phyloP scores from a whole-genome alignment of 176 grass and related monocot genomes.

The Guadua angustifolia region DNA sequence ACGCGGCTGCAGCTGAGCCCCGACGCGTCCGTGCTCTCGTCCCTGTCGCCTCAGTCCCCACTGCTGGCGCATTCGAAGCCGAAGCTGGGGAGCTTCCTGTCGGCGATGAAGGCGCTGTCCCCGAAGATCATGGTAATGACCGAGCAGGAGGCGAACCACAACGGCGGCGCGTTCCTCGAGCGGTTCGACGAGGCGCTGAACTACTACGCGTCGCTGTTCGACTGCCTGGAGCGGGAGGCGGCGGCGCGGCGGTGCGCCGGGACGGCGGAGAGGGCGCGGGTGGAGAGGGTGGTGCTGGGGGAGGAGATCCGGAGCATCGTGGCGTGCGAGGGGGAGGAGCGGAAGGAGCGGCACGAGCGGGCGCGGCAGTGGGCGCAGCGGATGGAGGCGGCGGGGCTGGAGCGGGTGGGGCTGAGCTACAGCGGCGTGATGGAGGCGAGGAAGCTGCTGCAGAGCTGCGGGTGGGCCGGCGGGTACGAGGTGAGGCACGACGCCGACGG shows the following conservation, averaged over 20 bases:
- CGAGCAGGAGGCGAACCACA: slow-evolving; percentile 64
- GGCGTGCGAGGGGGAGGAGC: slow-evolving; percentile 52
- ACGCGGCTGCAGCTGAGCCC: slow-evolving; percentile 62
- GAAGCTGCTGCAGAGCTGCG: slow-evolving; percentile 61
- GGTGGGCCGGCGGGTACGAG: slow-evolving; percentile 47
- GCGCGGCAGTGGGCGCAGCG: slow-evolving; percentile 43
- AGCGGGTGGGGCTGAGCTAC: slow-evolving; percentile 53
- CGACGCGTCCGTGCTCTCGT: slow-evolving; percentile 28
- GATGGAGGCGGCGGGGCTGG: slow-evolving; percentile 53
- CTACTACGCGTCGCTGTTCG: slow-evolving; percentile 62
- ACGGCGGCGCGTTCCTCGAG: slow-evolving; percentile 48
- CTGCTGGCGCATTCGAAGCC: background rate
- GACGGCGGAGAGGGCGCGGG: slow-evolving; percentile 39
- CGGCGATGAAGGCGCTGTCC: slow-evolving; percentile 17
- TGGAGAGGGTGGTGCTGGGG: slow-evolving; percentile 43
- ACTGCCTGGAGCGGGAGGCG: slow-evolving; percentile 48
- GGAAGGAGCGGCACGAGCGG: slow-evolving; percentile 54
- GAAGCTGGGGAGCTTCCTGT: slow-evolving; percentile 43
- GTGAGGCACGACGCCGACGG: slow-evolving; percentile 49
- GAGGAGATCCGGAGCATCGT: slow-evolving; percentile 56
- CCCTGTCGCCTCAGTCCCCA: slow-evolving; percentile 33
- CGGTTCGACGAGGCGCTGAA: slow-evolving; percentile 59
- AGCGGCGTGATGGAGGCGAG: slow-evolving; percentile 57
- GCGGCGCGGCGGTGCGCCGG: background rate
- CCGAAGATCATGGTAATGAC: slow-evolving; percentile 50